A percentile compares a stretch with the other conserved stretches of the same genome.
phyloP scores from a whole-genome alignment of 306 rosid species.

The Macrotyloma uniflorum region DNA sequence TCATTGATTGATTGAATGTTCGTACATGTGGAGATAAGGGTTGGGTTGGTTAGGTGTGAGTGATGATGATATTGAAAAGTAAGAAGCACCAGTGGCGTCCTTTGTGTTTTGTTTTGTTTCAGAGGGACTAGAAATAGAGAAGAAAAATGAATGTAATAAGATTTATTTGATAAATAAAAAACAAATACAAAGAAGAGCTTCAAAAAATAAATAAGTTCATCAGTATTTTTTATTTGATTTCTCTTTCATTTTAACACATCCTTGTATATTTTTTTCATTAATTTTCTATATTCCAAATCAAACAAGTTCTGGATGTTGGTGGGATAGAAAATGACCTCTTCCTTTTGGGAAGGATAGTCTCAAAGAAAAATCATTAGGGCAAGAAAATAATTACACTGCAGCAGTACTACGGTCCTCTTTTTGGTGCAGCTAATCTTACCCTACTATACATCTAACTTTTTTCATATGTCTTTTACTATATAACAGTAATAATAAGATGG shows the following conservation, averaged over 20 bases:
- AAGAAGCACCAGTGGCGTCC: not conserved
- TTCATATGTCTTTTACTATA: no score
- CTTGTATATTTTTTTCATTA: no score
- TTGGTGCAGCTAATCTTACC: not conserved
- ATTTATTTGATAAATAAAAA: no score
- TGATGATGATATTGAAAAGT: not conserved
- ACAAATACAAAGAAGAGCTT: no score
- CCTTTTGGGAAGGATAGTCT: not conserved
- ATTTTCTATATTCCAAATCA: no score
- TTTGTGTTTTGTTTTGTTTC: no score
- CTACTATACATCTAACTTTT: not conserved
- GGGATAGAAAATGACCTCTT: not conserved
- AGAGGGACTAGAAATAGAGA: no score
- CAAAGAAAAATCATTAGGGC: slow-evolving; percentile 13
- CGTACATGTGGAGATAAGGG: slow-evolving; percentile 11
- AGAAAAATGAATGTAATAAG: no score
- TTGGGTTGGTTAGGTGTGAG: not conserved
- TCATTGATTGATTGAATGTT: not conserved
- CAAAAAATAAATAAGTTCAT: no score
- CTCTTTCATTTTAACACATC: no score
- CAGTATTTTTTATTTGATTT: no score
- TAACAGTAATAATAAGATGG: no score
- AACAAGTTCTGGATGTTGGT: not conserved
- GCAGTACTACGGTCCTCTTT: not conserved
- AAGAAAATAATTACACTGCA: not conserved